Evolutionary conservation across 2,329 filamentous ascomycete species (phyloP).

Genomic region (Aplosporella prunicola): DNA sequence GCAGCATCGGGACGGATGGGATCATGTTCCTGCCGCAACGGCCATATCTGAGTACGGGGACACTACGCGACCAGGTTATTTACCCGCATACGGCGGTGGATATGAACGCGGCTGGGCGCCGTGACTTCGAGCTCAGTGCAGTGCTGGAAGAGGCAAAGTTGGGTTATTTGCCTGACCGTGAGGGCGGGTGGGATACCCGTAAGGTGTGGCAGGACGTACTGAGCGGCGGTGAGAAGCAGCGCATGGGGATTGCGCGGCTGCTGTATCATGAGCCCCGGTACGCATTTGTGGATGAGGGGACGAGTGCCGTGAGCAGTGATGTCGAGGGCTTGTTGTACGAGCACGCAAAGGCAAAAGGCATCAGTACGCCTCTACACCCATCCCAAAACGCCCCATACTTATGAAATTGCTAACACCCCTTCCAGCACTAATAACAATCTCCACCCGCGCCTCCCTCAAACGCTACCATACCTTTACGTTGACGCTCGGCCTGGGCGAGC

Average conservation of each 20-base stretch:
- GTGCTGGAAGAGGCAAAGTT: constrained; percentile 76
- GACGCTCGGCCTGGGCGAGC: constrained; percentile 68
- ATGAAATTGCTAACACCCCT: neutral
- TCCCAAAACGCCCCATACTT: neutral
- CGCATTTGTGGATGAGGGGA: constrained; percentile 91
- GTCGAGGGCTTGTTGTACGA: constrained; percentile 93
- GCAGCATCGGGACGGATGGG: constrained; percentile 70
- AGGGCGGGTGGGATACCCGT: constrained; percentile 91
- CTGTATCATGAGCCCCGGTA: constrained; percentile 93
- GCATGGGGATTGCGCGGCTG: constrained; percentile 81
- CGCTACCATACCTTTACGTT: constrained; percentile 93
- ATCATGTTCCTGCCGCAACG: constrained; percentile 98
- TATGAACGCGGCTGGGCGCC: constrained; percentile 73
- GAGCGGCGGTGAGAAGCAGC: constrained; percentile 94
- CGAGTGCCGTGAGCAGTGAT: constrained; percentile 85
- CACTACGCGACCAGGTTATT: constrained; percentile 91
- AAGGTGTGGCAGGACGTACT: constrained; percentile 99
- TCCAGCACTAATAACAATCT: constrained; percentile 82
- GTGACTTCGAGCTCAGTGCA: constrained; percentile 66
- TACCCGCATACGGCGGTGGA: constrained; percentile 93
- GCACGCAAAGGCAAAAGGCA: constrained; percentile 82
- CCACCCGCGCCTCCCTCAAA: constrained; percentile 85
- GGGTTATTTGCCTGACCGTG: constrained; percentile 80
- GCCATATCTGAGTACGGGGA: constrained; percentile 85
- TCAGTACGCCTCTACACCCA: constrained; percentile 48